Conservation (phyloP, 768 basidiomycete species). For the Psilocybe azurescens region DNA sequence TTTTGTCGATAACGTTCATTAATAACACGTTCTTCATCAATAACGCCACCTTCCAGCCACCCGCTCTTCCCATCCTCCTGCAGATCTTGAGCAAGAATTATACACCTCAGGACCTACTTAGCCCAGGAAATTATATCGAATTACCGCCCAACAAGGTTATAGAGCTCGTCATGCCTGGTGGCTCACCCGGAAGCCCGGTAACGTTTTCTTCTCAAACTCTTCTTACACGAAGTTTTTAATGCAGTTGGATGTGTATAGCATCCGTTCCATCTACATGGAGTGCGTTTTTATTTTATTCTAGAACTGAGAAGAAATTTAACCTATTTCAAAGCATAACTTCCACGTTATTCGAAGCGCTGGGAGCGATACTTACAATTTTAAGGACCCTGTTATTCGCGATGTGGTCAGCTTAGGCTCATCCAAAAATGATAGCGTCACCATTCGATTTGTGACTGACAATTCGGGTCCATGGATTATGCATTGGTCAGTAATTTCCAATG, state of each 20-base stretch:
- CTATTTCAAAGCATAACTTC: slow-evolving; percentile 34
- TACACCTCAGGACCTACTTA: slow-evolving; percentile 40
- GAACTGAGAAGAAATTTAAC: no score
- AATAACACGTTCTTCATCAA: slow-evolving; percentile 34
- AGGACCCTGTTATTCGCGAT: slow-evolving; percentile 53
- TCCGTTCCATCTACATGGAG: slow-evolving; percentile 51
- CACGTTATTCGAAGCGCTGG: slow-evolving; percentile 48
- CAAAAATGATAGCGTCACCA: slow-evolving; percentile 44
- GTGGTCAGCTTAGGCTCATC: slow-evolving; percentile 38
- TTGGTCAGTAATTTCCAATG: not conserved
- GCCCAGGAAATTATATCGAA: slow-evolving; percentile 43
- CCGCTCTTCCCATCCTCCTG: slow-evolving; percentile 48
- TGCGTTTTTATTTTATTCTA: slow-evolving; percentile 18
- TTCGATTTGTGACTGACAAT: slow-evolving; percentile 69
- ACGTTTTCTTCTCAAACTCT: slow-evolving; percentile 15
- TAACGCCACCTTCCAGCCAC: slow-evolving; percentile 37
- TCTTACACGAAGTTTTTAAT: no score
- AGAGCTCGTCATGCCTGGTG: slow-evolving; percentile 50
- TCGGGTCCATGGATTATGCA: slow-evolving; percentile 55
- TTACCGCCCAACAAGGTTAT: slow-evolving; percentile 48
- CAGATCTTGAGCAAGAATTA: slow-evolving; percentile 48
- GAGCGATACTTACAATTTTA: slow-evolving; percentile 40
- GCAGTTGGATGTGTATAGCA: slow-evolving; percentile 27
- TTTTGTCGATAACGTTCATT: slow-evolving; percentile 10
- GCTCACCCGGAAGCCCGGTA: slow-evolving; percentile 38